Base-by-base conservation (phyloP, 768 basidiomycete species). In the Sistotremastrum suecicum region DNA sequence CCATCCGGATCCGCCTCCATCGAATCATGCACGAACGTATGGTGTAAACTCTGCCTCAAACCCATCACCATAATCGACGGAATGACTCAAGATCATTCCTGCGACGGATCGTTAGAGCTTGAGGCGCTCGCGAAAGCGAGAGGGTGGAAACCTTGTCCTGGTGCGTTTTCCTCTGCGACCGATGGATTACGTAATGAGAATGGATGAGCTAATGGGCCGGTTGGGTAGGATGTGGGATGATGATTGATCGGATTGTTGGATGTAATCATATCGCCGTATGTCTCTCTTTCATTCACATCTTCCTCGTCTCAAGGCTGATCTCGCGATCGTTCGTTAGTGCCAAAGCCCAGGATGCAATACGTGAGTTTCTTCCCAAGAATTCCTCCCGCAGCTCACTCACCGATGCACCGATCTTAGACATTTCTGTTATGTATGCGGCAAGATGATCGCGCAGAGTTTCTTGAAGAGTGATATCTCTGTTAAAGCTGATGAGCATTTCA, bases 71-170 rank as follows among this genome's bases (percentile, higher is more conserved):
- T 42, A 44, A 50, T 5, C 20, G 58, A 7, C 60, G 56, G 11
- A 68, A 63, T 5, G 66, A 64, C 8, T 20, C 20, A 20, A 20
- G 60, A 62, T 45, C 75, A 78, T 55, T 73, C 73, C 0, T 81
- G 79, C 56, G 77, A 78, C 47, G 76, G 74, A 4, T 63, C 71
- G 9, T 64, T 64, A 2, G 78, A 80, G 52, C 63, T 80, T 5
- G 65, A 70, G 3, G 59, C 68, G 43, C 48, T 77, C 37, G 74
- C 78, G 72, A 56, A 61, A 34, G 50, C 62, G 52, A 59, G 65
- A 12, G 78, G 78, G 5, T 81, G 79, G 80, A 75, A 73, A 48
- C 67, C 69, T 44, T 82, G 80, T 55, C 75, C 80, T 48, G 74
- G 79, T 64, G 51, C 42, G 65, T 51, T 2, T 20, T 2, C 2